Base-by-base conservation (phyloP, 1,284 basidiomycete species). In the Malassezia yamatoensis region DNA sequence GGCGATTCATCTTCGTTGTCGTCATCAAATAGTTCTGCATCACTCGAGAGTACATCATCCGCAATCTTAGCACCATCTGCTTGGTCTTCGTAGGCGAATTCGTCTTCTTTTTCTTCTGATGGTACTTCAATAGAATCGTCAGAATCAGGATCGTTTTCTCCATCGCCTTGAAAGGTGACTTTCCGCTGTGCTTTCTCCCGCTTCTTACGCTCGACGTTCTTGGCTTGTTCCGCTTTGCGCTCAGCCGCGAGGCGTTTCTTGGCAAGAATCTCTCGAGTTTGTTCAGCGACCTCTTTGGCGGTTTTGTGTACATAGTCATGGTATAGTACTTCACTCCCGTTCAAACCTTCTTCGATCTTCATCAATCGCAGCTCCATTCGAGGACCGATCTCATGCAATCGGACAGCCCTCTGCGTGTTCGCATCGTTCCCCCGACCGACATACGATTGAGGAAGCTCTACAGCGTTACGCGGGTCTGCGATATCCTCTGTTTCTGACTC, bases 351-450 rank as follows among this genome's bases (percentile, higher is more conserved):
- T 16, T 85, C 83, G 60, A 99, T 88, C 80, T 99, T 99, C 71
- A 96, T 83, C 61, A 98, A 79, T 64, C 82, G 82, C 63, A 96
- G 78, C 76, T 98, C 94, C 83, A 98, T 85, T 65, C 94, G 80
- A 29, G 94, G 94, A 0, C 94, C 94, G 49, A 96, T 84, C 77
- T 99, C 94, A 53, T 91, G 86, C 54, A 99, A 78, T 59, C 85
- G 81, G 1, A 99, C 88, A 2, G 94, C 93, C 61, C 90, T 83
- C 77, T 87, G 84, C 71, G 87, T 83, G 1, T 90, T 90, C 75
- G 85, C 88, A 70, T 84, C 85, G 75, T 96, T 96, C 59, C 91
- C 93, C 69, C 91, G 79, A 16, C 94, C 94, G 24, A 96, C 85
- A 75, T 96, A 96, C 72, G 94, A 87, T 57, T 86, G 86, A 39